These are phyloP conservation scores for Glycyrrhiza uralensis DNA, from an alignment of 306 rosid species.

Conservation along the genomic window DNA sequence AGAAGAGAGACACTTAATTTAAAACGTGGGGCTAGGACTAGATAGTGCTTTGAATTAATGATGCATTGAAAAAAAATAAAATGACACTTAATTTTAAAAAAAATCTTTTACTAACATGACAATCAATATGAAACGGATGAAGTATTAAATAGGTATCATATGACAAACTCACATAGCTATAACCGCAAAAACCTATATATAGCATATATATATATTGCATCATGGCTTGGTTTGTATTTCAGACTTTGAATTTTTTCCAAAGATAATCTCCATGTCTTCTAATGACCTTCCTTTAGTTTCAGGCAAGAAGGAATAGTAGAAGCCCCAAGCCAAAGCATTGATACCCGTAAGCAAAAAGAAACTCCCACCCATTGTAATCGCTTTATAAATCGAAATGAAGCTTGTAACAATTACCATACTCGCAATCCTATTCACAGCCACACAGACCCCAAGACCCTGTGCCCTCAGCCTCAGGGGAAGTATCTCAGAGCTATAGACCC, in stretches of 20 bases:
- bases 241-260: conserved; percentile 4
- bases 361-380: conserved; percentile 54
- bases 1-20: too few species aligned
- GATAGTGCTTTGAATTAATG: too few species aligned
- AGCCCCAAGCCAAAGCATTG: conserved; percentile 38
- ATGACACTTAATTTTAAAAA: too few species aligned
- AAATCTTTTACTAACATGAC: too few species aligned
- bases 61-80: too few species aligned
- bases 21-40: too few species aligned
- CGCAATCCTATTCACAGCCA: conserved; percentile 49
- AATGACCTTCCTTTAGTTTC: conserved; percentile 69
- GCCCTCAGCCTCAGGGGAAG: conserved; percentile 60
- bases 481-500: conserved; percentile 70
- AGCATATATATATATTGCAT: too few species aligned
- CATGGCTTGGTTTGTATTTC: too few species aligned
- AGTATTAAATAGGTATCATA: too few species aligned
- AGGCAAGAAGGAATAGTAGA: conserved; percentile 51
- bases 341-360: conserved; percentile 53
- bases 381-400: conserved; percentile 46
- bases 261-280: conserved; percentile 57
- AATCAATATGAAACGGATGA: too few species aligned
- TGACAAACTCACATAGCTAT: too few species aligned
- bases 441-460: conserved; percentile 50
- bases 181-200: too few species aligned
- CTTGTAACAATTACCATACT: conserved; percentile 41